phyloP scores from a whole-genome alignment of 2,329 filamentous ascomycete genomes.

The Neoarthrinium moseri region DNA sequence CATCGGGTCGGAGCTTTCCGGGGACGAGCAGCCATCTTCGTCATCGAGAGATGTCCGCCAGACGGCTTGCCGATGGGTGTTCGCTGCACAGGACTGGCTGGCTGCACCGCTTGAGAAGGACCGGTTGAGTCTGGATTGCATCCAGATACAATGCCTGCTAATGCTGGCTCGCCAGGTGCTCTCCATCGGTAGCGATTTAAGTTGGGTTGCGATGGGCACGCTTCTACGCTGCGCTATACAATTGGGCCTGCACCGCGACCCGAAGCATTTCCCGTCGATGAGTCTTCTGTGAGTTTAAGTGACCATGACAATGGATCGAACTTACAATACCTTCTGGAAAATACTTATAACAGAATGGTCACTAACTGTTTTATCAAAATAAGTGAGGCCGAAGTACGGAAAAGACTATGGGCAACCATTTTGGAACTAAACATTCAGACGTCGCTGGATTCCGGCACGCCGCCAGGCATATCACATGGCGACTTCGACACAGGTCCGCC shows the following conservation, averaged over 20 bases:
- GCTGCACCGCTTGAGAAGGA: conserved; percentile 37
- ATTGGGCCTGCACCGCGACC: conserved; percentile 43
- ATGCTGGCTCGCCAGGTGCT: conserved; percentile 40
- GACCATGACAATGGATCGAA: no score
- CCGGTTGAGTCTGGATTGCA: conserved; percentile 28
- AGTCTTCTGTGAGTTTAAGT: conserved; percentile 26
- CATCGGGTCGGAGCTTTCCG: conserved; percentile 34
- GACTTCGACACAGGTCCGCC: conserved; percentile 39
- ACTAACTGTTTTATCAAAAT: no score
- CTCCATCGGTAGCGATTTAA: conserved; percentile 36
- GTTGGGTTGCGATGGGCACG: conserved; percentile 40
- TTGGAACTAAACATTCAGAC: conserved; percentile 38
- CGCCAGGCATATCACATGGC: conserved; percentile 34
- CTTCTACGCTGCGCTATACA: conserved; percentile 41
- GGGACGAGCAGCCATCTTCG: conserved; percentile 18
- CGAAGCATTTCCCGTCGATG: conserved; percentile 30
- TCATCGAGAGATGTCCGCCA: conserved; percentile 22
- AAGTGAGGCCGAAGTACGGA: conserved; percentile 37
- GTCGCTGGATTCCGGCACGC: conserved; percentile 37
- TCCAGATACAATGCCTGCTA: conserved; percentile 39
- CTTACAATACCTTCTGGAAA: no score
- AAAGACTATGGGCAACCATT: conserved; percentile 42
- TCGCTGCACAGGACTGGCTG: conserved; percentile 40
- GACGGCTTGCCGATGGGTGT: conserved; percentile 35
- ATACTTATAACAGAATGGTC: no score